Base-by-base conservation (phyloP, 768 basidiomycete genomes). In the Leccinum uliginosum region DNA sequence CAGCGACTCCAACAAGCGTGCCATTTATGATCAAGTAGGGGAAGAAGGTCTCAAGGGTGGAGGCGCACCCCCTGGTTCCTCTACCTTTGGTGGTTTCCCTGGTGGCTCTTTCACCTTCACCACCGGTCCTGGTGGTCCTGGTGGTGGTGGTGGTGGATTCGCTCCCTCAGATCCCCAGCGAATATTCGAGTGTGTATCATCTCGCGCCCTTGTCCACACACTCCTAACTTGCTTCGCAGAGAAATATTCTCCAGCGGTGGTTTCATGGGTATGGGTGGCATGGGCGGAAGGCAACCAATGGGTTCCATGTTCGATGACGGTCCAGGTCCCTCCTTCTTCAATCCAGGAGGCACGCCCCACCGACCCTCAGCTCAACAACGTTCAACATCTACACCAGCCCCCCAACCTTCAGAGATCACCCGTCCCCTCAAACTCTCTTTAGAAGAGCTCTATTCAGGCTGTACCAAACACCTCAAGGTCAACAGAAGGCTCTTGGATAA, bases 1-100 rank as follows among this genome's bases (percentile, higher is more conserved):
- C 55, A 90, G 82, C 51, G 93, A 97, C 73, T 83, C 84, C 71
- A 78, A 92, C 68, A 93, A 93, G 66, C 87, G 91, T 23, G 74
- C 89, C 0, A 68, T 93, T 7, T 98, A 94, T 62, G 95, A 97
- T 71, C 92, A 97, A 63, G 87, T 94, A 54, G 96, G 96, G 34
- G 94, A 97, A 70, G 95, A 97, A 55, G 95, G 96, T 2, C 80
- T 98, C 62, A 98, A 98, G 70, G 82, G 82, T 7, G 82, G 82
- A 34, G 82, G 77, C 1, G 64, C 75, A 29, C 82, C 85, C 56
- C 82, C 80, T 44, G 73, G 79, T 38, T 62, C 63, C 14, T 70
- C 77, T 6, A 75, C 78, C 15, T 78, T 78, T 60, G 65, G 68
- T 48, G 72, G 73, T 48, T 83, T 81, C 71, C 78, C 80, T 14